These are phyloP conservation scores for Aspergillus arachidicola DNA, from an alignment of 2,329 filamentous ascomycete genomes.

Conservation along the genomic window DNA sequence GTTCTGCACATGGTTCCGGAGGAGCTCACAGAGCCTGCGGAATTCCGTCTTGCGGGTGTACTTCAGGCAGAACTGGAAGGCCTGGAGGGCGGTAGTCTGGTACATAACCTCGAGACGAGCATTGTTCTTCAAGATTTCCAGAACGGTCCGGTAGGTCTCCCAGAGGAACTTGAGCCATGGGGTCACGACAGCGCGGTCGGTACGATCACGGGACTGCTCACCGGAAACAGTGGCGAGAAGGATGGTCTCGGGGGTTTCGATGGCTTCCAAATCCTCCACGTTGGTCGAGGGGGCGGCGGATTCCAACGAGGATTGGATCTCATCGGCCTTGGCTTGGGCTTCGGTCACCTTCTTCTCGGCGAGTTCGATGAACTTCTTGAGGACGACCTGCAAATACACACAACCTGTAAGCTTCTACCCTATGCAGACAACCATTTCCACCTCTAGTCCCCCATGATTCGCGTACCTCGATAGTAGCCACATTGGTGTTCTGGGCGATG, in stretches of 20 bases:
- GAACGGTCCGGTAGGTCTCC: constrained; percentile 98
- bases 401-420: constrained; percentile 11
- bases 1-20: constrained; percentile 98
- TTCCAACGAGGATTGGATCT: constrained; percentile 86
- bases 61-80: constrained; percentile 98
- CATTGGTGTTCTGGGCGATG: constrained; percentile 98
- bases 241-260: constrained; percentile 96
- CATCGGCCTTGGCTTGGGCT: constrained; percentile 93
- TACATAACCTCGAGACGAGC: constrained; percentile 96
- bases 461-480: constrained; percentile 88
- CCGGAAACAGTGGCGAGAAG: constrained; percentile 96
- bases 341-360: constrained; percentile 95
- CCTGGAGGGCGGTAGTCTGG: constrained; percentile 95
- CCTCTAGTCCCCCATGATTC: not conserved
- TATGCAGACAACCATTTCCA: constrained; percentile 10
- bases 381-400: constrained; percentile 65
- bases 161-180: constrained; percentile 99
- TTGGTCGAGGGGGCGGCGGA: constrained; percentile 71
- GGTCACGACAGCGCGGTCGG: constrained; percentile 95
- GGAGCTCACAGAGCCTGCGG: constrained; percentile 93
- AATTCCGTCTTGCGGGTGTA: constrained; percentile 99
- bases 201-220: constrained; percentile 95
- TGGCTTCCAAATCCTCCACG: constrained; percentile 93
- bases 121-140: constrained; percentile 99
- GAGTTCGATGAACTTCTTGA: constrained; percentile 97